Conservation (phyloP, 768 basidiomycete genomes). For the Rhodosporidiobolus odoratus region DNA sequence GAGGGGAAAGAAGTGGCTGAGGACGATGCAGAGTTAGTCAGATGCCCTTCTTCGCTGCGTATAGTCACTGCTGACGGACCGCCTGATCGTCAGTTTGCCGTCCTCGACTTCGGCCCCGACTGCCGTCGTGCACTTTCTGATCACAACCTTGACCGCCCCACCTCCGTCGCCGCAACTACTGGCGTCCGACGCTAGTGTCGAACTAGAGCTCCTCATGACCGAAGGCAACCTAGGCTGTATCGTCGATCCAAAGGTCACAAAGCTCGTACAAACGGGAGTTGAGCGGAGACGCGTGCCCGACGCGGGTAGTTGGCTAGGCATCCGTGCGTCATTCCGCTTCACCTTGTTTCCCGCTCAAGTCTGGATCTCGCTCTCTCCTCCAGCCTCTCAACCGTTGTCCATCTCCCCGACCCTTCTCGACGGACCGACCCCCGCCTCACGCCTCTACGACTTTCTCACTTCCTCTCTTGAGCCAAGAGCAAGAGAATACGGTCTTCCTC, state of each 20-base stretch:
- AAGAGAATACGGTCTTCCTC: conserved; percentile 58
- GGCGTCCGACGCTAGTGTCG: conserved; percentile 15
- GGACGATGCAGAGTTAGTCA: conserved; percentile 39
- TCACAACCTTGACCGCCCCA: conserved; percentile 57
- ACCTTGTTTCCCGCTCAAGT: no score
- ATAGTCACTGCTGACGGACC: not conserved
- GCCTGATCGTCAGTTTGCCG: conserved; percentile 35
- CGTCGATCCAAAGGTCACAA: conserved; percentile 67
- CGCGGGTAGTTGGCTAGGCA: conserved; percentile 52
- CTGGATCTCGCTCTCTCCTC: not conserved
- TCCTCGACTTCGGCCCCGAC: conserved; percentile 43
- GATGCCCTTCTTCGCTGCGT: no score
- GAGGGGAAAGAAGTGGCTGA: conserved; percentile 41
- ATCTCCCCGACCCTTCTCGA: conserved; percentile 25
- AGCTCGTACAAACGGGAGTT: conserved; percentile 71
- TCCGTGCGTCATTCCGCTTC: conserved; percentile 37
- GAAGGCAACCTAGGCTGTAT: conserved; percentile 78
- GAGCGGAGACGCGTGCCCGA: conserved; percentile 63
- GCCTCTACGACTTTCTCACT: conserved; percentile 56
- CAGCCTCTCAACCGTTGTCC: not conserved
- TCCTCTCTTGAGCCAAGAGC: conserved; percentile 60
- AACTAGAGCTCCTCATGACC: conserved; percentile 48
- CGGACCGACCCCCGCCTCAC: conserved; percentile 14
- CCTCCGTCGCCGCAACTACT: conserved; percentile 5
- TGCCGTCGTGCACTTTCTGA: conserved; percentile 65